Percentiles rank a stretch among this genome's conserved stretches.
Conservation (phyloP, 441 rosid species). For the Populus hybrid region DNA sequence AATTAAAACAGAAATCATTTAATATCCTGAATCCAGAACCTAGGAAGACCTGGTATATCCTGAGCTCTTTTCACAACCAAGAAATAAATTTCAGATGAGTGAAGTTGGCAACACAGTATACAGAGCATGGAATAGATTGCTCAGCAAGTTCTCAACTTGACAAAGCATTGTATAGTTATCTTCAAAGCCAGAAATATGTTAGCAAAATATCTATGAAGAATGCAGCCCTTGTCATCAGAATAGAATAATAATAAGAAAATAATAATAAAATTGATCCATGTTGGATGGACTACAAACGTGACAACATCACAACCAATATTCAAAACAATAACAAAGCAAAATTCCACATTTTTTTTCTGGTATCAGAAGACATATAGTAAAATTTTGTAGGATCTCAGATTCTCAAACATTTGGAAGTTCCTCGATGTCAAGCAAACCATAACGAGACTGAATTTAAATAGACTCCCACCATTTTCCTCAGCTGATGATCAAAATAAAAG, state of each 20-base stretch:
- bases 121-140: background rate
- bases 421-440: background rate
- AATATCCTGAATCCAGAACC: background rate
- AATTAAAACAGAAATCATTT: background rate
- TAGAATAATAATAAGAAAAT: no score
- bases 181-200: background rate
- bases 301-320: no score
- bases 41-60: background rate
- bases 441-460: no score
- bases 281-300: no score
- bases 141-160: background rate
- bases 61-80: background rate
- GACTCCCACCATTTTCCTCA: background rate
- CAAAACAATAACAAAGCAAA: no score
- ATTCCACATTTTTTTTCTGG: background rate
- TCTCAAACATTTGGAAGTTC: background rate
- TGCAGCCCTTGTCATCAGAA: background rate
- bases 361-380: constrained; percentile 2
- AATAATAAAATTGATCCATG: background rate
- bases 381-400: background rate
- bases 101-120: background rate
- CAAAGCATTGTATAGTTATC: background rate
- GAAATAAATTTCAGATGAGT: background rate
- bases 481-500: background rate
- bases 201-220: background rate